Percentiles rank a stretch among this genome's conserved stretches.
Conservation (phyloP, 139 green algal species). For the Chlorokybus atmophyticus region DNA sequence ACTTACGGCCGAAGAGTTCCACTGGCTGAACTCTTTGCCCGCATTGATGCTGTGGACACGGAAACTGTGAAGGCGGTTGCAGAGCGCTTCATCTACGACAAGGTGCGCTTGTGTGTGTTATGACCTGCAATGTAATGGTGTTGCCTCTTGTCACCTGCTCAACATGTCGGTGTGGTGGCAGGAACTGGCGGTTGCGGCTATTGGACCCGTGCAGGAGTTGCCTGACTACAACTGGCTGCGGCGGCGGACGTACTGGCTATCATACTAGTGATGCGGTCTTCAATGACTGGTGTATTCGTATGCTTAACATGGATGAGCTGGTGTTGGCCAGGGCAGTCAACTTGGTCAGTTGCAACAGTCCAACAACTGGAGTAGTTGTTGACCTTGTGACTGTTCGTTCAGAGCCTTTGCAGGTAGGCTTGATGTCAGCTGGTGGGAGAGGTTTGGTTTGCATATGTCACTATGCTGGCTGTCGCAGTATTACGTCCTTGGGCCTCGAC, state of each 20-base stretch:
- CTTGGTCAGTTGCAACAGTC: too few relatives aligned
- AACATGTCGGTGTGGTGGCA: conserved; percentile 1
- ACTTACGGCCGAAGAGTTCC: conserved; percentile 85
- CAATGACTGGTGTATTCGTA: too few relatives aligned
- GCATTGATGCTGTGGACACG: conserved; percentile 85
- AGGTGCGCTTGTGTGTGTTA: conserved; percentile 17
- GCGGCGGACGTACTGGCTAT: conserved; percentile 81
- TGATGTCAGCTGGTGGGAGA: too few relatives aligned
- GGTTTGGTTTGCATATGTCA: too few relatives aligned
- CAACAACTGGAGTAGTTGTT: too few relatives aligned
- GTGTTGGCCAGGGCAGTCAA: too few relatives aligned
- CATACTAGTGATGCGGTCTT: too few relatives aligned
- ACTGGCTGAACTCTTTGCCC: conserved; percentile 82
- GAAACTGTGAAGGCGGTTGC: conserved; percentile 69
- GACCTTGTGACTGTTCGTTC: too few relatives aligned
- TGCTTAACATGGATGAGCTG: too few relatives aligned
- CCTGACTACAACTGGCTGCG: conserved; percentile 95
- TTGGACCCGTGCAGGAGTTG: conserved; percentile 76
- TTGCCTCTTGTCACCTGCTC: not conserved
- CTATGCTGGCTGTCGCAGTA: too few relatives aligned
- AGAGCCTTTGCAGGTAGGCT: too few relatives aligned
- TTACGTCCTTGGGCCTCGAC: too few relatives aligned
- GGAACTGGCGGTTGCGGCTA: conserved; percentile 71
- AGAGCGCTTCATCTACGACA: conserved; percentile 79
- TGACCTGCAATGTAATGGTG: not conserved